Base-by-base conservation (phyloP, 129 eudicot species). In the Apium graveolens region DNA sequence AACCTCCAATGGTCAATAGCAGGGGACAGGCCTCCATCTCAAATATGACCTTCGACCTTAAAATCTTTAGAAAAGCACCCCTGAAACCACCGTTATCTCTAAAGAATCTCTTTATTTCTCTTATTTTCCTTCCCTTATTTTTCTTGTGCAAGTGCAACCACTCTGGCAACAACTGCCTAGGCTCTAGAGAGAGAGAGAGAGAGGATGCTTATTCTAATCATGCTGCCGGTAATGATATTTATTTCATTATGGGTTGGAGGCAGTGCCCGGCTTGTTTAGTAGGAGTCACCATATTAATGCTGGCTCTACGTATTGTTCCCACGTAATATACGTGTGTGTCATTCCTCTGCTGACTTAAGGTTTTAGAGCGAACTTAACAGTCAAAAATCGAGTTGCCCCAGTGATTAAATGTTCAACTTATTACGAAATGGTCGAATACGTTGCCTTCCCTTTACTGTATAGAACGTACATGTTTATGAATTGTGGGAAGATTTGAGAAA, bases 31-130 rank as follows among this genome's bases (percentile, higher is more conserved):
- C 88, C 69, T 80, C 88, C 76, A 82, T 88, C 90, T 43, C 20
- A 86, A 88, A 74, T 80, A 81, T 81, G 92, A 88, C 88, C 46
- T 37, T 79, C 82, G 88, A 89, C 92, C 92, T 89, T 81, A 86
- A 79, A 82, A 81, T 82, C 84, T 83, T 42, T 21, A 51, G 85
- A 86, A 88, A 88, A 88, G 81, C 87, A 80, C 87, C 44, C 78
- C 26, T 76, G 81, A 85, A 87, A 87, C 91, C 80, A 85, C 88
- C 91, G 60, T 79, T 85, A 82, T 85, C 84, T 60, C 80, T 77
- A 81, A 78, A 70, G 78, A 73, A 43, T 80, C 83, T 79, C 68
- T 71, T 77, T 73, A 37, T 71, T 55, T 73, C 81, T 77, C 79
- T 78, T 45, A 51, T 69, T 4, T 38, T 75, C 31, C 73, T 62